Evolutionary conservation across 2,329 filamentous ascomycete species (phyloP).

Genomic region (Aspergillus luchuensis): DNA sequence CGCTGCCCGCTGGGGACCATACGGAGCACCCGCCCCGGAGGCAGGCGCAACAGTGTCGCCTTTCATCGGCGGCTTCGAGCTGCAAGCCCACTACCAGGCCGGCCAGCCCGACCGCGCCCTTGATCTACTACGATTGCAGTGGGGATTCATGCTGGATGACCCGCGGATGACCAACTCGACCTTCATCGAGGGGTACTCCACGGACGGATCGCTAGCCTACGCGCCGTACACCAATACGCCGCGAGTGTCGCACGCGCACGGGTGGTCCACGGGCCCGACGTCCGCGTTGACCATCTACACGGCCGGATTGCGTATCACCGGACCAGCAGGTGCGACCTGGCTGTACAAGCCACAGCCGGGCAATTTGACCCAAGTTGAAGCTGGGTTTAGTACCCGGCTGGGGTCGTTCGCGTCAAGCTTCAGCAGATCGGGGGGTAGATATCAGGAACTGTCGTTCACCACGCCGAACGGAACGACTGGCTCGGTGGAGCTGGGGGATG

Average conservation of each 20-base stretch:
- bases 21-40: slow-evolving; percentile 51
- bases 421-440: not conserved
- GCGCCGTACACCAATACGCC: slow-evolving; percentile 53
- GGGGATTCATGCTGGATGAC: slow-evolving; percentile 60
- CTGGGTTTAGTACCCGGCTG: slow-evolving; percentile 41
- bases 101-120: slow-evolving; percentile 42
- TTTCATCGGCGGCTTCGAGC: slow-evolving; percentile 47
- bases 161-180: slow-evolving; percentile 56
- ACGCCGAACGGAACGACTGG: slow-evolving; percentile 11
- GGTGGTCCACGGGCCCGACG: slow-evolving; percentile 55
- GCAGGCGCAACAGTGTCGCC: slow-evolving; percentile 44
- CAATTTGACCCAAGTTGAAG: slow-evolving; percentile 38
- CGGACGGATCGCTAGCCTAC: slow-evolving; percentile 51
- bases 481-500: not conserved
- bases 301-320: slow-evolving; percentile 45
- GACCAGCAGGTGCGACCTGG: slow-evolving; percentile 41
- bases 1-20: slow-evolving; percentile 45
- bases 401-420: slow-evolving; percentile 36
- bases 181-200: slow-evolving; percentile 55
- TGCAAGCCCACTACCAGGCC: slow-evolving; percentile 47
- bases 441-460: slow-evolving; percentile 9
- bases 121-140: slow-evolving; percentile 50
- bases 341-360: slow-evolving; percentile 39
- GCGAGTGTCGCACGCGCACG: slow-evolving; percentile 53
- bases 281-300: slow-evolving; percentile 46